These are phyloP conservation scores for Aspergillus sp. DNA, from an alignment of 2,329 filamentous ascomycete species.

Conservation along the genomic window DNA sequence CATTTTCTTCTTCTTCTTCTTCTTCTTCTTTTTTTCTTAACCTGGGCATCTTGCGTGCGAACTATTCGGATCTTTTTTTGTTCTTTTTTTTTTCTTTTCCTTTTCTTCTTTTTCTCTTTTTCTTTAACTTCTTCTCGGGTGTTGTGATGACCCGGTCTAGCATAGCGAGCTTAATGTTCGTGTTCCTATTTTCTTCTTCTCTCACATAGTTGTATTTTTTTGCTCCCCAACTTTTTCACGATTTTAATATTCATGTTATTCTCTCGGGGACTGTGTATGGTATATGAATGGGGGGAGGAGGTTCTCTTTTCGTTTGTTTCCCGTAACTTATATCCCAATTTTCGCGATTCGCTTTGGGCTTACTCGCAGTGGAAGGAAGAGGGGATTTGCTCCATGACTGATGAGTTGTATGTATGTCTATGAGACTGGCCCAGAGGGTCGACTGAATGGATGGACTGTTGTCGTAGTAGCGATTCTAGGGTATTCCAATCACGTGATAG, in stretches of 20 bases:
- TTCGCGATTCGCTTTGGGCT: background rate
- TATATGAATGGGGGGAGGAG: too few relatives aligned
- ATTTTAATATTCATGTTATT: too few relatives aligned
- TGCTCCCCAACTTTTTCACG: background rate
- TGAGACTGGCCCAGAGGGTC: background rate
- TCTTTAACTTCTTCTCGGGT: conserved; percentile 8
- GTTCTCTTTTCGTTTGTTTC: too few relatives aligned
- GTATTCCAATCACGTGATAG: too few relatives aligned
- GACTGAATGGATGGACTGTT: conserved; percentile 6
- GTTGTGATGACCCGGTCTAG: conserved; percentile 14
- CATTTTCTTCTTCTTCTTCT: conserved; percentile 16
- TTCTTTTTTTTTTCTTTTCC: conserved; percentile 13
- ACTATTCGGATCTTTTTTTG: too few relatives aligned
- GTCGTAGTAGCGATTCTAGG: too few relatives aligned
- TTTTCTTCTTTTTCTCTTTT: conserved; percentile 13
- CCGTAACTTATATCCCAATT: too few relatives aligned
- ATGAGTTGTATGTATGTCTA: background rate
- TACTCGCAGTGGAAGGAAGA: too few relatives aligned
- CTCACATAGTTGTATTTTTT: background rate
- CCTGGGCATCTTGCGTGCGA: too few relatives aligned
- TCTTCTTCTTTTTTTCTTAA: conserved; percentile 10
- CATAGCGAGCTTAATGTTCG: conserved; percentile 31
- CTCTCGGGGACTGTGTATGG: too few relatives aligned
- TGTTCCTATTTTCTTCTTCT: conserved; percentile 9
- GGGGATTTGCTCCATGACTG: background rate